Evolutionary conservation across 164 flowering plant species (phyloP), one percentile per base, ranked within the genome.

Genomic region (Vitis amurensis): DNA sequence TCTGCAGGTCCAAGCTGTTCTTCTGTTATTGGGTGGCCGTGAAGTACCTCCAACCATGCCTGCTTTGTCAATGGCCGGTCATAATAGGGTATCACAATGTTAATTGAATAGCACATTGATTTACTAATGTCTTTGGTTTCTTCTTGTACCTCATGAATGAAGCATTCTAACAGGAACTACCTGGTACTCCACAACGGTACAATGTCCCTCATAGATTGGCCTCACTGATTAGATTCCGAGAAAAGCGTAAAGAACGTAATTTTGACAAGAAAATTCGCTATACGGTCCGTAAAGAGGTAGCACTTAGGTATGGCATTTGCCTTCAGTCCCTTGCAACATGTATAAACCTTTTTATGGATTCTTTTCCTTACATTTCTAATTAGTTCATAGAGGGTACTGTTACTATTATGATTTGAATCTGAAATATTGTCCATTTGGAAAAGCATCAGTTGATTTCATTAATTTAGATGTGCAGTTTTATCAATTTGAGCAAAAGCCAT

Each of bases 251-350:
- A 77, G 91, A 85, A 51, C 61, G 91, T 8, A 82, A 79, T 68
- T 87, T 85, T 76, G 91, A 87, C 59, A 87, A 87, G 85, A 87
- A 85, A 79, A 83, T 87, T 56, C 88, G 87, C 16, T 87, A 87
- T 60, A 80, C 85, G 8, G 87, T 85, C 65, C 87, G 91, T 44
- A 87, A 87, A 67, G 91, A 87, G 83, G 91, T 87, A 14, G 91
- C 91, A 50, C 87, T 81, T 16, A 83, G 90, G 90, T 85, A 80
- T 63, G 71, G 8, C 5, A 19, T 31, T 59, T 59, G 15, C 17
- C 49, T 19, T 50, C 4, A 11, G 3, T 37, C 44, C 44, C 44
- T 37, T 52, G 17, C 4, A 51, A 29, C 29, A 12, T 62, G 29
- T n/a, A 17, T 51, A 19, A 11, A 12, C 31, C 15, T 44, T 47